Base-by-base conservation (phyloP, 768 basidiomycete genomes). In the Lactarius akahatsu region DNA sequence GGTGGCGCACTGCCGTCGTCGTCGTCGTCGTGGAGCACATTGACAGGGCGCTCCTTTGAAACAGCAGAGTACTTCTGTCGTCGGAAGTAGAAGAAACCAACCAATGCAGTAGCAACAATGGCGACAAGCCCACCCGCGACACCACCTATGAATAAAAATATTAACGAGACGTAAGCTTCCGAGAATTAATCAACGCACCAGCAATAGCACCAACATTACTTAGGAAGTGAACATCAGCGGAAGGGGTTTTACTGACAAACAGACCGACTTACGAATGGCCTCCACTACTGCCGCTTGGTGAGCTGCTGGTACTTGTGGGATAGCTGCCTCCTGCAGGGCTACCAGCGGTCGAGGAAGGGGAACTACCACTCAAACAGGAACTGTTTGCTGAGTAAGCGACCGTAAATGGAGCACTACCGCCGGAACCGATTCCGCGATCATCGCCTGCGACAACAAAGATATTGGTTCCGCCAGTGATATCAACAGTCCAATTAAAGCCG, bases 311-410 rank as follows among this genome's bases (percentile, higher is more conserved):
- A 57, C 80, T 81, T 0, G 90, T 91, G 0, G 88, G 83, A 73
- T 88, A 89, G 43, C 79, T 79, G 0, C 89, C 90, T 43, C 91
- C 91, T 26, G 91, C 91, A 7, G 91, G 90, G 62, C 78, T 79
- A 2, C 89, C 91, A 11, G 89, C 82, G 2, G 91, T 94, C 4
- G 91, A 91, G 59, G 88, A 90, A 0, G 91, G 91, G 59, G 90
- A 91, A 16, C 69, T 75, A 54, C 76, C 73, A 52, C 79, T 83
- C 57, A 92, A 73, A 72, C 91, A 94, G 2, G 78, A 81, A 69
- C 81, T 82, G 65, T 79, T 74, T 16, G 78, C 73, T 1, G 87
- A 85, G 30, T 80, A 78, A 65, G 80, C 77, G 41, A 92, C 83
- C n/a, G 81, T 83, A 68, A 82, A 83, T 1, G 80, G 72, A 7